Evolutionary conservation across 257 asterid genomes (phyloP).

Genomic region (Apocynum venetum): DNA sequence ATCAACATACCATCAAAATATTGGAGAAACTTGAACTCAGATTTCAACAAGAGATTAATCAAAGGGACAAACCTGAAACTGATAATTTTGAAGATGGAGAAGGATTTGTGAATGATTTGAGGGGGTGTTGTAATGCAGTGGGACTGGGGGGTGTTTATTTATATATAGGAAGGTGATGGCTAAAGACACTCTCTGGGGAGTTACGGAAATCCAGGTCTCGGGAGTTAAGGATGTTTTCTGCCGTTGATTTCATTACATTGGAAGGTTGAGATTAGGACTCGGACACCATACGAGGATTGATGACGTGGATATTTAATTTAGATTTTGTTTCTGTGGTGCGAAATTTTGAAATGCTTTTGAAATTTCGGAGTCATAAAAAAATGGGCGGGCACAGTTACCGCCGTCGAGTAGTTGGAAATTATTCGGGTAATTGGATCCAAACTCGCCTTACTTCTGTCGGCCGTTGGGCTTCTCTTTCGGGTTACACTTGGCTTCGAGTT

Average conservation of each 20-base stretch:
- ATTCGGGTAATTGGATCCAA: neutral
- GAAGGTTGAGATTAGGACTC: neutral
- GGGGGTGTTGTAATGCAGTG: neutral
- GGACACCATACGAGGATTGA: neutral
- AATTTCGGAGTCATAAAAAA: neutral
- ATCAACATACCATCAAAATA: neutral
- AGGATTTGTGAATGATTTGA: neutral
- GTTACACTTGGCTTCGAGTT: neutral
- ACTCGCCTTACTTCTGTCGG: neutral
- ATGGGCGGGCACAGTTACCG: conserved; percentile 13
- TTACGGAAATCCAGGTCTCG: neutral
- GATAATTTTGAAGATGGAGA: neutral
- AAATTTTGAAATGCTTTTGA: conserved; percentile 4
- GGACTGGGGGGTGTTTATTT: neutral
- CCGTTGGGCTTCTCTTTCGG: neutral
- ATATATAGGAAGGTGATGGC: neutral
- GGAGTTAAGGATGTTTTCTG: neutral
- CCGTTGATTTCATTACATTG: neutral
- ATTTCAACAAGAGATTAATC: neutral
- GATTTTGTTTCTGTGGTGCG: neutral
- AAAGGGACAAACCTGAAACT: neutral
- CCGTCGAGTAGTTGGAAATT: neutral
- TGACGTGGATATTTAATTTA: neutral
- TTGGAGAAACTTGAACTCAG: neutral
- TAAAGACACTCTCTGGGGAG: neutral